phyloP scores from a whole-genome alignment of 2,329 filamentous ascomycete species.

The Colletotrichum sp. region DNA sequence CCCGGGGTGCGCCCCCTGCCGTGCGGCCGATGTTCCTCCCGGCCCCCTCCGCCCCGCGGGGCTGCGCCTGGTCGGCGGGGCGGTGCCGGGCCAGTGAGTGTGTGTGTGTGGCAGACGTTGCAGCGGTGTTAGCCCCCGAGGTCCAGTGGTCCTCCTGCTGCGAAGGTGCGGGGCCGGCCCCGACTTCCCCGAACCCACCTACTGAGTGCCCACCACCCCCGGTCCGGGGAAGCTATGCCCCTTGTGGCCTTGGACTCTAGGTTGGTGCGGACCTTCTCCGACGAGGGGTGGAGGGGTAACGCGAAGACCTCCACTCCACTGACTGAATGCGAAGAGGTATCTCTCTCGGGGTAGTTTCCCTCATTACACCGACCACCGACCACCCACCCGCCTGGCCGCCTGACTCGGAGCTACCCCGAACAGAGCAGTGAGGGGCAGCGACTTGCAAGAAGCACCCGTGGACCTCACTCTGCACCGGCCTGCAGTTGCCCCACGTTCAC shows the following conservation, averaged over 20 bases:
- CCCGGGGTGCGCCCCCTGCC: too few species aligned
- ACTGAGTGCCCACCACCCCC: background rate
- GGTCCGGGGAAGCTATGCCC: background rate
- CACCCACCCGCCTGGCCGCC: background rate
- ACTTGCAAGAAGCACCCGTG: background rate
- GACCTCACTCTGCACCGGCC: background rate
- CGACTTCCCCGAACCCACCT: slow-evolving; percentile 13
- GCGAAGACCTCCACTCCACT: background rate
- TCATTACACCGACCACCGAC: background rate
- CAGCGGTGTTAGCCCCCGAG: background rate
- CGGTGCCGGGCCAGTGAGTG: too few species aligned
- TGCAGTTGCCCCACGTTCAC: background rate
- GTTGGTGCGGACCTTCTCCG: background rate
- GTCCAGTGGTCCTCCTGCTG: background rate
- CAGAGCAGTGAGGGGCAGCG: background rate
- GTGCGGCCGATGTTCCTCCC: too few species aligned
- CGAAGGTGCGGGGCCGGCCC: slow-evolving; percentile 7
- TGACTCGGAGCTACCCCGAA: slow-evolving; percentile 21
- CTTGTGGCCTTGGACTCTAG: background rate
- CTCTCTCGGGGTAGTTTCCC: background rate
- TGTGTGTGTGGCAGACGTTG: background rate
- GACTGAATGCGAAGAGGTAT: background rate
- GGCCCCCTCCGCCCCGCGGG: too few species aligned
- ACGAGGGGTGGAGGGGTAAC: background rate
- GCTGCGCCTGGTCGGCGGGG: too few species aligned